Evolutionary conservation across 2,329 filamentous ascomycete species (phyloP), one percentile per base, ranked within the genome.

Genomic region (Lecanicillium sp.): DNA sequence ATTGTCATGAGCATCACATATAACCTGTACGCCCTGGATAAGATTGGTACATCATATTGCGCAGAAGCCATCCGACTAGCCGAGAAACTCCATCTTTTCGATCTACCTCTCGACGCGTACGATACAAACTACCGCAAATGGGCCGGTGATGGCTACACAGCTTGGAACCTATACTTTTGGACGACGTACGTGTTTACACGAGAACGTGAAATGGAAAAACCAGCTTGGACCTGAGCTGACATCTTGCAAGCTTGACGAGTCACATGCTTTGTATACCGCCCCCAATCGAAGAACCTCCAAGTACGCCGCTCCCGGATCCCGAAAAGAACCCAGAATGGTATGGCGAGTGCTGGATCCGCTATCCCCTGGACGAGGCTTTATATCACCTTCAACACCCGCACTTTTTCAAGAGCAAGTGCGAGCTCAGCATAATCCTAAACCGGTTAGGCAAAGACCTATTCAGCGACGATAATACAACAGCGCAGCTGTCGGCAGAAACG

Each of bases 161-260:
- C 58, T 0, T 62, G 59, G 58, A 46, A 45, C 5, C 27, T 60
- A 7, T 62, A 54, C 35, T 47, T 35, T 15, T 60, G 52, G 51
- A 51, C 59, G 42, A 52, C 47, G 57, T 60, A 53, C 13, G 45
- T 31, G 46, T 30, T 30, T 38, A 15, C n/a, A 5, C 16, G 2
- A 18, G 14, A 19, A 5, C 13, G 12, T 29, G 14, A 15, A 6
- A n/a, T 20, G 4, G 32, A 19, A 20, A 34, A 34, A n/a, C n/a
- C n/a, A n/a, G n/a, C n/a, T n/a, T n/a, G 20, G 15, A 17, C 4
- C 14, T 33, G n/a, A 16, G 5, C 30, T 11, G 16, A 15, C 18
- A 4, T 3, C 12, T 17, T 8, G 12, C 11, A 15, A 18, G 34
- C 15, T 19, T 45, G 35, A 41, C 13, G 28, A n/a, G 34, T 43